Evolutionary conservation across 805 yeast species (phyloP).

Genomic region (Candida argentea): DNA sequence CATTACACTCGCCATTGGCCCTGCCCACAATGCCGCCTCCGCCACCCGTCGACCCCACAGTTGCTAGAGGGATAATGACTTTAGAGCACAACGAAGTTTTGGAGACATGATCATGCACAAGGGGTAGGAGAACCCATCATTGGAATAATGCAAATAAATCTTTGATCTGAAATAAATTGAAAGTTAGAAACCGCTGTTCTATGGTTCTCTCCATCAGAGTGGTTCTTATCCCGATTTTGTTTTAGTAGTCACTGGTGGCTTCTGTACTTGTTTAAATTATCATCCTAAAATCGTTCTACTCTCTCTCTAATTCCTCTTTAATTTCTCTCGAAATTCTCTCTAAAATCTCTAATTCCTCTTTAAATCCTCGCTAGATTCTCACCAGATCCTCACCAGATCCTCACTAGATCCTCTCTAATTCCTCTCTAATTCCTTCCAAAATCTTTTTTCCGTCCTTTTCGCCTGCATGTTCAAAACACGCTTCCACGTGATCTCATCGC

Average conservation of each 20-base stretch:
- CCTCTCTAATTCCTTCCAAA: not conserved
- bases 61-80: not conserved
- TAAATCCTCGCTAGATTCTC: no score
- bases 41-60: not conserved
- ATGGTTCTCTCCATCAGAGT: not conserved
- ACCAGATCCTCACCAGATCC: no score
- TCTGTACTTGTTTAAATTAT: not conserved
- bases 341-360: no score
- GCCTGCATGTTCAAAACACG: no score
- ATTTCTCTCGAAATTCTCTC: no score
- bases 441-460: no score
- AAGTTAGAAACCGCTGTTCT: not conserved
- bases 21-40: not conserved
- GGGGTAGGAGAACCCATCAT: not conserved
- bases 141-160: no score
- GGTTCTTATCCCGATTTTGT: not conserved
- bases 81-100: not conserved
- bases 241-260: not conserved
- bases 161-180: not conserved
- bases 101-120: not conserved
- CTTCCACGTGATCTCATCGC: no score
- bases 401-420: not conserved
- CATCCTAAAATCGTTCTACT: no score
- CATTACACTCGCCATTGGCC: no score
- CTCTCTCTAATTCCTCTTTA: not conserved